These are phyloP conservation scores for Saccharomyces hybrid DNA, from an alignment of 1,139 yeast species.

Conservation along the genomic window DNA sequence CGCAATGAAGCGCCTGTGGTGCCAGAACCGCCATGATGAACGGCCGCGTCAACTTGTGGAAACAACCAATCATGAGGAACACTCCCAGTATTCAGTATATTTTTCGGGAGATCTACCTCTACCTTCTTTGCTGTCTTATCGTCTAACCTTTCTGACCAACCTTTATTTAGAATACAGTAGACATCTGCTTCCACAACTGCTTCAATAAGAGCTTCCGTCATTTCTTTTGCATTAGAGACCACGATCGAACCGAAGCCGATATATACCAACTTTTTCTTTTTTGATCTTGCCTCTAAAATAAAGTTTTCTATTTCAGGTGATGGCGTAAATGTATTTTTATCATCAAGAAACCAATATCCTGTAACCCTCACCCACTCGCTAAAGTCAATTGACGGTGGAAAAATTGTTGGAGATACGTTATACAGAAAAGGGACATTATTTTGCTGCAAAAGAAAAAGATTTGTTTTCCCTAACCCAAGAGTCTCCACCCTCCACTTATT, in stretches of 20 bases:
- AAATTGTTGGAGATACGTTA: constrained; percentile 77
- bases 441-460: constrained; percentile 63
- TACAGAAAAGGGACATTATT: constrained; percentile 79
- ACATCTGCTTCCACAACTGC: constrained; percentile 78
- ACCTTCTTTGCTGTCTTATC: constrained; percentile 34
- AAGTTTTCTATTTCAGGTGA: constrained; percentile 54
- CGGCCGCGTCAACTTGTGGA: constrained; percentile 83
- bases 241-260: constrained; percentile 96
- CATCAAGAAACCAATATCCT: constrained; percentile 92
- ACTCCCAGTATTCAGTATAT: constrained; percentile 60
- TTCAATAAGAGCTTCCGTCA: constrained; percentile 70
- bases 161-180: constrained; percentile 79
- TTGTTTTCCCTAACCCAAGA: constrained; percentile 61
- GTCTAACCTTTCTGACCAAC: constrained; percentile 79
- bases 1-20: constrained; percentile 89
- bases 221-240: constrained; percentile 68
- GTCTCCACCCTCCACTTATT: constrained; percentile 76
- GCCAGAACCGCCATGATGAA: constrained; percentile 97
- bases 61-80: constrained; percentile 95
- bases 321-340: constrained; percentile 55
- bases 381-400: constrained; percentile 90
- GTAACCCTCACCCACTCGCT: constrained; percentile 92
- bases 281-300: constrained; percentile 52
- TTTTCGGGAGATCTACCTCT: constrained; percentile 58
- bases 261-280: constrained; percentile 66